Conservation (phyloP, 1,139 yeast genomes). For the Lodderomyces elongisporus region DNA sequence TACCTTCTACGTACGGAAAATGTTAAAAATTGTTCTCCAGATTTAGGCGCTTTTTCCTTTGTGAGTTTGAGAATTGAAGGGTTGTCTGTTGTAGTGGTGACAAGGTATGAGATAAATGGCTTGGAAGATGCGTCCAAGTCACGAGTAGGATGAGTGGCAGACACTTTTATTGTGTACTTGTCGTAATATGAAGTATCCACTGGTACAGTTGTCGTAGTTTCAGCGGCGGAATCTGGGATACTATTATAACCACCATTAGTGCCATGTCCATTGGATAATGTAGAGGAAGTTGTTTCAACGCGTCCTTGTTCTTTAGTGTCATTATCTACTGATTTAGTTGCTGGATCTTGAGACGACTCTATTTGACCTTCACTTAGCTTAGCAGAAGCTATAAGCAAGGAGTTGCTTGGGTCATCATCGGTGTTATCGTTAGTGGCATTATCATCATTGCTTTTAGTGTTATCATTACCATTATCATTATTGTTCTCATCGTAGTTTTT, state of each 20-base stretch:
- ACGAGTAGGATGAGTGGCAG: constrained; percentile 69
- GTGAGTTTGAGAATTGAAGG: constrained; percentile 37
- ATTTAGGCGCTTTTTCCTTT: constrained; percentile 13
- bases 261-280: not conserved
- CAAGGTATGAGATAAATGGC: constrained; percentile 74
- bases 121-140: constrained; percentile 73
- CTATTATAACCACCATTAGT: not conserved
- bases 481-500: not conserved
- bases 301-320: not conserved
- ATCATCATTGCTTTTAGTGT: not conserved
- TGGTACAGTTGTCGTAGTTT: not conserved
- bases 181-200: constrained; percentile 15
- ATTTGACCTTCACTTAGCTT: not conserved
- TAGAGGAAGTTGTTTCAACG: not conserved
- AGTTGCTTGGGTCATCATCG: constrained; percentile 14
- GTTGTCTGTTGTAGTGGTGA: constrained; percentile 57
- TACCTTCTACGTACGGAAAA: constrained; percentile 70
- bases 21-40: constrained; percentile 23
- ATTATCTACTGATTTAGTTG: not conserved
- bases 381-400: constrained; percentile 10
- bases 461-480: not conserved
- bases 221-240: not conserved
- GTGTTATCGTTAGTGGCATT: constrained; percentile 6
- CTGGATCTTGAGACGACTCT: not conserved
- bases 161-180: constrained; percentile 29